A percentile compares a stretch with the other conserved stretches of the same genome.
These are phyloP conservation scores for Camellia japonica DNA, from an alignment of 148 eudicot genomes.

Conservation along the genomic window DNA sequence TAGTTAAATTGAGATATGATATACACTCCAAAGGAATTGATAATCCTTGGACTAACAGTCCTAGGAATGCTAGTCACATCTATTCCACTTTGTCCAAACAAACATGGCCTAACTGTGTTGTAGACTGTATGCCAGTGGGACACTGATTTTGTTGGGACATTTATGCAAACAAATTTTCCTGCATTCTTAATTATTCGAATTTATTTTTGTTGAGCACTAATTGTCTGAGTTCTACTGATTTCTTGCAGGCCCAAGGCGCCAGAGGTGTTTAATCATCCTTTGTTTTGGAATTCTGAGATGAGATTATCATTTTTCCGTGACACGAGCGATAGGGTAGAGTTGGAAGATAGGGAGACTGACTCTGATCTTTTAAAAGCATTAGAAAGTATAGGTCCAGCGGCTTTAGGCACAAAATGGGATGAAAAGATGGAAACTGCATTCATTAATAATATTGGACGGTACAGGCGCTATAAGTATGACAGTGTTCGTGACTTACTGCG, in stretches of 20 bases:
- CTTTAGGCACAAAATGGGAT: conserved; percentile 71
- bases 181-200: neutral
- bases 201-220: neutral
- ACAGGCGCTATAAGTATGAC: conserved; percentile 68
- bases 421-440: conserved; percentile 72
- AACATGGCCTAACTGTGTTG: neutral
- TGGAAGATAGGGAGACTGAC: conserved; percentile 63
- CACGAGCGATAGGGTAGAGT: conserved; percentile 86
- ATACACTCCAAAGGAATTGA: too few species aligned
- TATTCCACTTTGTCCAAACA: too few species aligned
- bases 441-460: conserved; percentile 64
- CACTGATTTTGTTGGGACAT: neutral
- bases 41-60: too few species aligned
- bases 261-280: conserved; percentile 73
- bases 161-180: neutral
- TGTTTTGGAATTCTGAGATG: conserved; percentile 75
- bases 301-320: conserved; percentile 84
- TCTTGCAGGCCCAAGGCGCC: conserved; percentile 66
- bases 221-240: conserved; percentile 10
- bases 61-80: too few species aligned
- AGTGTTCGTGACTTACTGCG: conserved; percentile 85
- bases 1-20: too few species aligned
- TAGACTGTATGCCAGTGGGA: neutral
- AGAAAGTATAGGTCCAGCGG: conserved; percentile 59
- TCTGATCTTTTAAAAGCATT: conserved; percentile 53